Base-by-base conservation (phyloP, 169 alveolate genomes). In the Miamiensis avidus region DNA sequence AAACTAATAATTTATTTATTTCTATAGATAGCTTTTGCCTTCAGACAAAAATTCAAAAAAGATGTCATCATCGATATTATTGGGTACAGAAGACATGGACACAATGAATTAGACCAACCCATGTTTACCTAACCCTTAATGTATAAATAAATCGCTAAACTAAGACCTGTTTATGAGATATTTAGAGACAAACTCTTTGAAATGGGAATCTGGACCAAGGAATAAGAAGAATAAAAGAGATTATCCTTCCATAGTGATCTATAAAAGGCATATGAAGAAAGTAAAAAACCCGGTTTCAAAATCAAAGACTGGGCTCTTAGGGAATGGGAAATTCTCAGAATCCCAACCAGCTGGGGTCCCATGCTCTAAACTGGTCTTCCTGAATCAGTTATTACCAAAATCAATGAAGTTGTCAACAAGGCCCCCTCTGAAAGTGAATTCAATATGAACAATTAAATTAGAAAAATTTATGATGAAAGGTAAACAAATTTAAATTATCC, bases 101-200 rank as follows among this genome's bases (percentile, higher is more conserved):
- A 98, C 91, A 98, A 97, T 89, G 99, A 98, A 81, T 96, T 97
- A 34, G 99, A 98, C 89, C 95, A 97, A 97, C 99, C 99, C 65
- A 94, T 92, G 81, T 98, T 97, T 93, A 98, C 99, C 11, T 94
- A 98, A 85, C 99, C 99, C 1, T 88, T 91, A 33, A 97, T 97
- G 97, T 98, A 98, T 81, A 93, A 94, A 49, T 89, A 89, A 34
- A 96, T 98, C 78, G 95, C 96, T 25, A 91, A 97, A 78, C 93
- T 92, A 84, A 89, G 92, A 34, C 92, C 96, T 15, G 97, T 97
- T 20, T 89, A 96, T 78, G 93, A 90, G 25, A 86, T 89, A 28
- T 98, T 95, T 82, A 89, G 96, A 32, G 92, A 93, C 27, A 89
- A 94, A 83, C 94, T 98, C 69, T 78, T 94, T 34, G 89, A 89